A percentile compares a stretch with the other conserved stretches of the same genome.
These are phyloP conservation scores for Purshia tridentata DNA, from an alignment of 306 rosid genomes.

Conservation along the genomic window DNA sequence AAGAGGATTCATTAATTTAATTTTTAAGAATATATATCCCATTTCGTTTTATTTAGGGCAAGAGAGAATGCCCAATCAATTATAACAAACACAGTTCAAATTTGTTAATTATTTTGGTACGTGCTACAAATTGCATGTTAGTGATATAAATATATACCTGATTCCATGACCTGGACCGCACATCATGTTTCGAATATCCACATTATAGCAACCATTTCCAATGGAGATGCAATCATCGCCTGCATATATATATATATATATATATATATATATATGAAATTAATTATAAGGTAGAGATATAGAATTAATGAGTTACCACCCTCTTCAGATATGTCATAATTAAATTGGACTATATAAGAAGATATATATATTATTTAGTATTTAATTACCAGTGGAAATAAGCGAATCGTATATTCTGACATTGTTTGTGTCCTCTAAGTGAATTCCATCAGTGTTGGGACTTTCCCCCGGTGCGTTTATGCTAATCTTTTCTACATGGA, in stretches of 20 bases:
- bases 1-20: not conserved
- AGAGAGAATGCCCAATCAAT: too few species aligned
- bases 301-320: not conserved
- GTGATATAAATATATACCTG: slow-evolving; percentile 29
- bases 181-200: slow-evolving; percentile 47
- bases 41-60: too few species aligned
- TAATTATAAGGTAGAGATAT: not conserved
- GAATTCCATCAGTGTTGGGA: slow-evolving; percentile 64
- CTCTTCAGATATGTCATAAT: not conserved
- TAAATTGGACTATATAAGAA: not conserved
- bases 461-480: slow-evolving; percentile 44
- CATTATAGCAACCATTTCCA: slow-evolving; percentile 51
- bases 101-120: too few species aligned
- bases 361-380: too few species aligned
- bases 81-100: too few species aligned
- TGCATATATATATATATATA: slow-evolving; percentile 4
- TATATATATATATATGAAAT: not conserved
- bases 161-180: slow-evolving; percentile 71
- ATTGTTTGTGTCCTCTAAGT: slow-evolving; percentile 46
- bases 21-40: too few species aligned
- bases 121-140: too few species aligned
- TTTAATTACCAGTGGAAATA: slow-evolving; percentile 37
- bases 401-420: slow-evolving; percentile 40
- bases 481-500: slow-evolving; percentile 36
- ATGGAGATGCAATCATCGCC: slow-evolving; percentile 65